Conservation (phyloP, 2,329 filamentous ascomycete genomes). For the Penicillium psychrosexuale region DNA sequence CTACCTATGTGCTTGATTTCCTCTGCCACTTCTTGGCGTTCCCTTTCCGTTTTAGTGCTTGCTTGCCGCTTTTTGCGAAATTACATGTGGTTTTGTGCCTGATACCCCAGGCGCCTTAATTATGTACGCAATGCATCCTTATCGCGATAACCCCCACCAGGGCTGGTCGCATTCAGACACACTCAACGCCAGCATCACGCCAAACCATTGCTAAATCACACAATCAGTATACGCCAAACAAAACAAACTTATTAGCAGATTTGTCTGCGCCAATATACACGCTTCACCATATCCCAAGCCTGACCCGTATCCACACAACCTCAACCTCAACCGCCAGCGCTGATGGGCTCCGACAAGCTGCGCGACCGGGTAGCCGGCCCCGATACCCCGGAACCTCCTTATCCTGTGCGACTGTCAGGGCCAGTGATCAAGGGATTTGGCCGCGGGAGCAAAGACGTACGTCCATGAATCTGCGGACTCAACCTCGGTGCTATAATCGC, state of each 20-base stretch:
- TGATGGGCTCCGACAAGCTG: constrained; percentile 38
- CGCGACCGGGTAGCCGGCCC: constrained; percentile 72
- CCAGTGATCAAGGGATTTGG: constrained; percentile 91
- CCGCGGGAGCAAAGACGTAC: constrained; percentile 84
- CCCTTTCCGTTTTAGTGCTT: no score
- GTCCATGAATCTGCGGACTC: constrained; percentile 6
- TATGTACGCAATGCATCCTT: background rate
- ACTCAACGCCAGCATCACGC: background rate
- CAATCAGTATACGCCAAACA: background rate
- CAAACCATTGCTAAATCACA: constrained; percentile 1
- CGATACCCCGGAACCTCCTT: constrained; percentile 69
- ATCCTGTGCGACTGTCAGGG: constrained; percentile 78
- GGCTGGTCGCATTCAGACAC: background rate
- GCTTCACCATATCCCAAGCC: background rate
- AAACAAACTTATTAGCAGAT: background rate
- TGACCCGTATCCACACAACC: no score
- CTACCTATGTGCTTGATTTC: no score
- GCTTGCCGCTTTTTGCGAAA: no score
- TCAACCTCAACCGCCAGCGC: no score
- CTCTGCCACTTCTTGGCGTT: no score
- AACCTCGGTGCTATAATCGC: background rate
- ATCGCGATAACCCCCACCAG: constrained; percentile 16
- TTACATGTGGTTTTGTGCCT: background rate
- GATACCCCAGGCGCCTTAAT: background rate
- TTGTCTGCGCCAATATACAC: background rate